Evolutionary conservation across 2,329 filamentous ascomycete genomes (phyloP).

Genomic region (Ophiostoma perfectum): DNA sequence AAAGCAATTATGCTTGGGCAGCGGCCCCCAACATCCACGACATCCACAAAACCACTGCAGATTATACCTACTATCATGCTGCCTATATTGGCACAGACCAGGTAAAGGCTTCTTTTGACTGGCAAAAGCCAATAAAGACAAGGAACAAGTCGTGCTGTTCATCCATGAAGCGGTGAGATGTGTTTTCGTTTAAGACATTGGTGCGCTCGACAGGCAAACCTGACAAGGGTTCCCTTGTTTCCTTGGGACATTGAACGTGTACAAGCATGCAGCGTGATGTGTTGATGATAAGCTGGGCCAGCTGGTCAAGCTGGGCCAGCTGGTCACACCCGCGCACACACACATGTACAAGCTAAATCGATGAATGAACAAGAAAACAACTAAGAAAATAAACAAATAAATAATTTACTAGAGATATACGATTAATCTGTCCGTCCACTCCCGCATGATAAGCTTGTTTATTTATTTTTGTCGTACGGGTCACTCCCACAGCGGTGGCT

Average conservation of each 20-base stretch:
- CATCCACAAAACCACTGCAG: no score
- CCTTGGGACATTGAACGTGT: background rate
- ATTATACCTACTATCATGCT: background rate
- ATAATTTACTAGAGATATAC: no score
- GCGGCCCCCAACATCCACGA: background rate
- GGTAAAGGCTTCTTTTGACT: background rate
- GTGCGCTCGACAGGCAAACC: background rate
- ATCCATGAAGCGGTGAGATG: background rate
- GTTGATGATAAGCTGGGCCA: background rate
- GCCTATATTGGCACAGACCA: background rate
- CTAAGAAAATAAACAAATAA: no score
- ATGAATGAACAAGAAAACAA: no score
- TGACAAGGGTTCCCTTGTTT: slow-evolving; percentile 7
- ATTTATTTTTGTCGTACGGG: background rate
- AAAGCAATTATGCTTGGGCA: background rate
- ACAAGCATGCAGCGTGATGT: background rate
- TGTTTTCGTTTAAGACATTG: background rate
- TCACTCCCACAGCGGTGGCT: background rate
- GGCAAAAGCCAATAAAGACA: background rate
- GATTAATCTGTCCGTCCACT: background rate
- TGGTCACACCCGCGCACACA: no score
- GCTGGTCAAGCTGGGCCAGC: no score
- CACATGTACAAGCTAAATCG: no score
- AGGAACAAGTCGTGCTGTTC: no score
- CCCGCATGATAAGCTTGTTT: background rate